Evolutionary conservation across 2,329 filamentous ascomycete species (phyloP).

Genomic region (Fusarium sp.): DNA sequence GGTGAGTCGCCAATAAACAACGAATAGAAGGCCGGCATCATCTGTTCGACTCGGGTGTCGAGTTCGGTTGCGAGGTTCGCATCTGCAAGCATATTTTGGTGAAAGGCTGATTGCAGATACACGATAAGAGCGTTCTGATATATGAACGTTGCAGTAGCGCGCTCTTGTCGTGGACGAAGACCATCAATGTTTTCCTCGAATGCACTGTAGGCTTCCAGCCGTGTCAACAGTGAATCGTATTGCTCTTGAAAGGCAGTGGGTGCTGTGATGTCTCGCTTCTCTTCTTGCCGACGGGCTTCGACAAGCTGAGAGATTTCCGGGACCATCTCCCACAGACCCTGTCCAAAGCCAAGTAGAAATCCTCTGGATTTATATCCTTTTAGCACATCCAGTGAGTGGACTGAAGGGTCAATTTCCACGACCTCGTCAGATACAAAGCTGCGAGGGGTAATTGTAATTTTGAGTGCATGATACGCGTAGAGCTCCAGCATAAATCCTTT

Average conservation of each 20-base stretch:
- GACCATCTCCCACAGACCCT: conserved; percentile 7
- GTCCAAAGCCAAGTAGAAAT: background rate
- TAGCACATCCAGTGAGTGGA: conserved; percentile 8
- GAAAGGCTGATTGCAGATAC: conserved; percentile 2
- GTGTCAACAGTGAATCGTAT: background rate
- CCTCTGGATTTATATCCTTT: background rate
- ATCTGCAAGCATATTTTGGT: background rate
- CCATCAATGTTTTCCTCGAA: background rate
- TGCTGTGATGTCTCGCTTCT: background rate
- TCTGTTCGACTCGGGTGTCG: background rate
- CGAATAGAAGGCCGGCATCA: background rate
- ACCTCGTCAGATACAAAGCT: background rate
- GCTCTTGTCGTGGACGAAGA: background rate
- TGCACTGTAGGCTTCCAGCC: background rate
- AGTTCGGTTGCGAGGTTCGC: background rate
- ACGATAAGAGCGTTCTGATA: conserved; percentile 9
- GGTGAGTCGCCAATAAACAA: conserved; percentile 10
- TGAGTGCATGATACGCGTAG: conserved; percentile 10
- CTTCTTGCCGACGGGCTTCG: conserved; percentile 1
- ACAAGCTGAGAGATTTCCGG: conserved; percentile 11
- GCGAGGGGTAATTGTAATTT: conserved; percentile 1
- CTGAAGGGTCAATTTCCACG: background rate
- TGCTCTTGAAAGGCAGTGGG: background rate
- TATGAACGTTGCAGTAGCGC: background rate
- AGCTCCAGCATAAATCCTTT: conserved; percentile 12